Percentiles rank a stretch among this genome's conserved stretches.
Evolutionary conservation across 225 moss, liverwort and hornwort genomes (phyloP).

Genomic region (Pseudoscleropodium purum): DNA sequence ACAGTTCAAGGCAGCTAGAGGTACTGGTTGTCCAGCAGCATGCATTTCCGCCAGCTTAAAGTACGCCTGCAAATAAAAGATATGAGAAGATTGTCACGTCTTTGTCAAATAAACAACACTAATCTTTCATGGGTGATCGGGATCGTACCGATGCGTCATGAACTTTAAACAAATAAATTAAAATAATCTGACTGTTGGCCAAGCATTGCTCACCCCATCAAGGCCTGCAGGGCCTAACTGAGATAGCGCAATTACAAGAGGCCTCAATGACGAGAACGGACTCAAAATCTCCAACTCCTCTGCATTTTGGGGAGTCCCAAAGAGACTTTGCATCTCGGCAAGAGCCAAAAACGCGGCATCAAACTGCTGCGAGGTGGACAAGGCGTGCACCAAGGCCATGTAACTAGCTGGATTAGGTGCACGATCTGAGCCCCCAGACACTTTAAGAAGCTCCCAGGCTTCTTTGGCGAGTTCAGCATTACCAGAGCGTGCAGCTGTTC

Average conservation of each 20-base stretch:
- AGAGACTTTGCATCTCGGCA: conserved; percentile 47
- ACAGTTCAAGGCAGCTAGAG: conserved; percentile 79
- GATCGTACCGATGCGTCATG: neutral
- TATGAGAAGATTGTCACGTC: neutral
- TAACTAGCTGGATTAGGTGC: conserved; percentile 43
- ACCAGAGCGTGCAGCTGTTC: conserved; percentile 60
- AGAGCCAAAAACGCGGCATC: conserved; percentile 48
- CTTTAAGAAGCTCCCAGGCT: conserved; percentile 57
- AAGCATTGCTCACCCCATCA: conserved; percentile 56
- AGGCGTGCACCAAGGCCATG: conserved; percentile 65
- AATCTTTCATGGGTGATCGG: neutral
- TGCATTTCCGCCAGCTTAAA: conserved; percentile 75
- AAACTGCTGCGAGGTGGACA: conserved; percentile 60
- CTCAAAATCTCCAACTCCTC: conserved; percentile 64
- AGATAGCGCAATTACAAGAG: conserved; percentile 60
- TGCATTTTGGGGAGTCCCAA: conserved; percentile 21
- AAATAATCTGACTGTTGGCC: neutral
- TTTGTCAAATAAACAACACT: neutral
- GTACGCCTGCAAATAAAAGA: conserved; percentile 45
- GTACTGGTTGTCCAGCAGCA: conserved; percentile 37
- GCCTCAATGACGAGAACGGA: conserved; percentile 69
- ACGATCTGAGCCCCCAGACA: conserved; percentile 22
- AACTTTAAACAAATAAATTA: neutral
- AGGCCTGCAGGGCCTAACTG: conserved; percentile 59
- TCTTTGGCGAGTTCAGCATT: conserved; percentile 39